Conservation (phyloP, 2,329 filamentous ascomycete species). For the Davidsoniella eucalypti region DNA sequence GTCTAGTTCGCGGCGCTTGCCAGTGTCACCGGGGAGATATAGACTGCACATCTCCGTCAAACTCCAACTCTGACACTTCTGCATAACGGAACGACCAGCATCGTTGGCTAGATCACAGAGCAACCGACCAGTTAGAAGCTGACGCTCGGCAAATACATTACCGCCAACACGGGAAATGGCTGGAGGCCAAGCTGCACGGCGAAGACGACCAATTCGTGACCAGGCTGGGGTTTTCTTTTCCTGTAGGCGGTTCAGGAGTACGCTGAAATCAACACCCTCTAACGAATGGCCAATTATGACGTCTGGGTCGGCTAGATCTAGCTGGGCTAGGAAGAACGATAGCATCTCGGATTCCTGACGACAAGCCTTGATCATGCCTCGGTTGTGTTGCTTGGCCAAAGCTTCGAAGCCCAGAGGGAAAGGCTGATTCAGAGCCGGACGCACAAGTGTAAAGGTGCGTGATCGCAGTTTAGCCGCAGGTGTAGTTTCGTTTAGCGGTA, state of each 20-base stretch:
- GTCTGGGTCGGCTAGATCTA: constrained; percentile 81
- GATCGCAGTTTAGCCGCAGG: constrained; percentile 77
- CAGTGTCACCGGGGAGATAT: constrained; percentile 58
- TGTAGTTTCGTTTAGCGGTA: constrained; percentile 74
- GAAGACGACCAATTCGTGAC: constrained; percentile 81
- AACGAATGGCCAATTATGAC: constrained; percentile 86
- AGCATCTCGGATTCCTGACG: constrained; percentile 75
- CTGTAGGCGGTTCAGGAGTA: constrained; percentile 70
- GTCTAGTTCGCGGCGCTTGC: constrained; percentile 62
- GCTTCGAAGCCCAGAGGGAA: constrained; percentile 82
- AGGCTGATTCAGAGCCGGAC: constrained; percentile 49
- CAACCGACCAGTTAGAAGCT: constrained; percentile 73
- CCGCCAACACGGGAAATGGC: constrained; percentile 73
- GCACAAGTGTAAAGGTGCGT: constrained; percentile 80
- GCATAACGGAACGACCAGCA: constrained; percentile 92
- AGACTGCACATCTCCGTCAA: constrained; percentile 94
- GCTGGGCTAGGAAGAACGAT: constrained; percentile 73
- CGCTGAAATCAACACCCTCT: constrained; percentile 93
- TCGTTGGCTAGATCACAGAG: constrained; percentile 93
- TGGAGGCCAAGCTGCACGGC: constrained; percentile 70
- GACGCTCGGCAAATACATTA: constrained; percentile 84
- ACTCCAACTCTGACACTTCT: constrained; percentile 94
- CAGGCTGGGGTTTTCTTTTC: constrained; percentile 87
- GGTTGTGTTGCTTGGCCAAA: constrained; percentile 53
- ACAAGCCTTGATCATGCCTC: constrained; percentile 62